These are phyloP conservation scores for Melanopsichium pennsylvanicum DNA, from an alignment of 1,284 basidiomycete species.

Conservation along the genomic window DNA sequence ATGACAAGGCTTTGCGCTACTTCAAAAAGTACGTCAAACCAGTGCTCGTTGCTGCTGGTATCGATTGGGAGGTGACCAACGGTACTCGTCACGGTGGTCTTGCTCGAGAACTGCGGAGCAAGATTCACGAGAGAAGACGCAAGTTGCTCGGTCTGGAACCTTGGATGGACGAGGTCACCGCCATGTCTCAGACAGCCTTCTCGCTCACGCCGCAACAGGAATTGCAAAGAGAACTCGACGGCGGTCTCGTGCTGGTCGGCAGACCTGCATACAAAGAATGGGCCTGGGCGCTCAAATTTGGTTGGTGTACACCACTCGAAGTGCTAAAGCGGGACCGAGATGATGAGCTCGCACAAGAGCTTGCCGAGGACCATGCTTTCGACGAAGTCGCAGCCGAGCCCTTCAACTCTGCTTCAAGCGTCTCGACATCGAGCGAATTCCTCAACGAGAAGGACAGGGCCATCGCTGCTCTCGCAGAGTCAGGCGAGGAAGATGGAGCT, in stretches of 20 bases:
- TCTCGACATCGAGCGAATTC: constrained; percentile 27
- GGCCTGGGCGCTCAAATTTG: constrained; percentile 81
- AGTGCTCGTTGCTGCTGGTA: constrained; percentile 87
- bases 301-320: constrained; percentile 75
- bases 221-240: constrained; percentile 75
- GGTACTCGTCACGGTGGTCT: constrained; percentile 87
- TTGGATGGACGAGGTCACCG: constrained; percentile 49
- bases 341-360: constrained; percentile 75
- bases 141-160: constrained; percentile 62
- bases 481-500: constrained; percentile 40
- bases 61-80: constrained; percentile 86
- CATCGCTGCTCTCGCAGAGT: constrained; percentile 25
- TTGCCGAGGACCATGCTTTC: constrained; percentile 79
- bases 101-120: constrained; percentile 76
- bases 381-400: constrained; percentile 71
- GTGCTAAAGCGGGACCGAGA: constrained; percentile 73
- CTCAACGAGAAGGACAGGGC: constrained; percentile 43
- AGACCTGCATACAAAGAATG: constrained; percentile 93
- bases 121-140: constrained; percentile 74
- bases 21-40: constrained; percentile 99
- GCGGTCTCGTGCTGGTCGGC: constrained; percentile 86
- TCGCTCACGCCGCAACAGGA: constrained; percentile 72
- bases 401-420: constrained; percentile 6
- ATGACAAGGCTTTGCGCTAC: constrained; percentile 81
- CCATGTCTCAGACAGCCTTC: constrained; percentile 71